Percentiles rank a stretch among this genome's conserved stretches.
Conservation (phyloP, 768 basidiomycete species). For the Tubosaeta sp. region DNA sequence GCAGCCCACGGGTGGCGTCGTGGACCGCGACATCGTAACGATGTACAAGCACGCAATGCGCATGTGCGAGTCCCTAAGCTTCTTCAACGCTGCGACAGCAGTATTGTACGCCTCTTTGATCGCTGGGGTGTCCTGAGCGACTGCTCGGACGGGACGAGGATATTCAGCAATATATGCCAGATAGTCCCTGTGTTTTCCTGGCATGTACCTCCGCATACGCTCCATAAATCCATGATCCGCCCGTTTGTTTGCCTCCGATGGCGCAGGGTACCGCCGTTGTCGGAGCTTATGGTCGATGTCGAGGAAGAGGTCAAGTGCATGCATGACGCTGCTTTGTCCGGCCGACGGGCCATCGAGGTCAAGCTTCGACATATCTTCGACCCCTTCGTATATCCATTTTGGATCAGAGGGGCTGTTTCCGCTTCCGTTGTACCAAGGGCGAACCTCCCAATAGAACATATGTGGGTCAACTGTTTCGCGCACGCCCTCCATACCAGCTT, state of each 20-base stretch:
- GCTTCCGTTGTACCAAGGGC: slow-evolving; percentile 92
- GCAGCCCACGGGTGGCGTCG: slow-evolving; percentile 42
- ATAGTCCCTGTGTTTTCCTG: slow-evolving; percentile 84
- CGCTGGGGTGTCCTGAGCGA: slow-evolving; percentile 52
- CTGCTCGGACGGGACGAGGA: slow-evolving; percentile 58
- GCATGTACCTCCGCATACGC: slow-evolving; percentile 94
- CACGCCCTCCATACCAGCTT: slow-evolving; percentile 62
- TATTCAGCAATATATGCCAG: slow-evolving; percentile 59
- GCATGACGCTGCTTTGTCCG: slow-evolving; percentile 91
- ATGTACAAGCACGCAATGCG: slow-evolving; percentile 85
- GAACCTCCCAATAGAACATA: slow-evolving; percentile 82
- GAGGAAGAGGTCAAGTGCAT: slow-evolving; percentile 78
- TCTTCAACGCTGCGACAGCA: slow-evolving; percentile 75
- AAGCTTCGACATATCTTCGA: slow-evolving; percentile 51
- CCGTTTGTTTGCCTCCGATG: slow-evolving; percentile 61
- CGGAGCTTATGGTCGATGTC: slow-evolving; percentile 86
- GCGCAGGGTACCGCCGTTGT: slow-evolving; percentile 60
- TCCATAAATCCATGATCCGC: slow-evolving; percentile 83
- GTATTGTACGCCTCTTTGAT: slow-evolving; percentile 75
- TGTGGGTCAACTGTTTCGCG: slow-evolving; percentile 75
- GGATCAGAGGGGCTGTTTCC: slow-evolving; percentile 47
- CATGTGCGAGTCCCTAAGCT: slow-evolving; percentile 84
- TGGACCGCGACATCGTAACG: slow-evolving; percentile 75
- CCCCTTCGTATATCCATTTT: slow-evolving; percentile 78
- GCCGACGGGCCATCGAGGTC: slow-evolving; percentile 87